Percentiles rank a stretch among this genome's conserved stretches.
Conservation (phyloP, 2,329 filamentous ascomycete genomes). For the Sporothrix variecibatus region DNA sequence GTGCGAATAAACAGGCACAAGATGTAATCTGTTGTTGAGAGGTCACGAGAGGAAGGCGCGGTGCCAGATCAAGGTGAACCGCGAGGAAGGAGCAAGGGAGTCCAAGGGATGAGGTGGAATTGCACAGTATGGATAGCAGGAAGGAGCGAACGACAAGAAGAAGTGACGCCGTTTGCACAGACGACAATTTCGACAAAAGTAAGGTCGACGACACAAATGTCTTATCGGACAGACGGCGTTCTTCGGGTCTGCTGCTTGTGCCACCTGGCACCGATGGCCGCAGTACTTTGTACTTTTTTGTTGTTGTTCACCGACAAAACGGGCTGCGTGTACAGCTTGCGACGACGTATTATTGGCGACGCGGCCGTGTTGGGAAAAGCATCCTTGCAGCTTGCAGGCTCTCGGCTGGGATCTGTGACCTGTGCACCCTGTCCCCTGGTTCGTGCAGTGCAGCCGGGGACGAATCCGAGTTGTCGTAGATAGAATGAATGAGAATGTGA, state of each 20-base stretch:
- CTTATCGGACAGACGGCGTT: constrained; percentile 16
- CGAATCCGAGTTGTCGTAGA: not conserved
- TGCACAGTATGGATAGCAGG: not conserved
- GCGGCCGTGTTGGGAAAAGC: not conserved
- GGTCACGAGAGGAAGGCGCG: not conserved
- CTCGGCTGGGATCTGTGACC: not conserved
- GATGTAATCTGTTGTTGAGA: not conserved
- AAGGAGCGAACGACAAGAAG: not conserved
- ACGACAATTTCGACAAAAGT: not conserved
- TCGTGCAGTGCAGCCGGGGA: not conserved
- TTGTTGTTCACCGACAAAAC: not conserved
- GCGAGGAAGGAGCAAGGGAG: constrained; percentile 5
- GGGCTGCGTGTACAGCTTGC: not conserved
- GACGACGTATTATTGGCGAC: constrained; percentile 11
- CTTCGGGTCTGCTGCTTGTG: not conserved
- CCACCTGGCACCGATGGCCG: not conserved
- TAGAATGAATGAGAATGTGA: not conserved
- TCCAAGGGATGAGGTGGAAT: not conserved
- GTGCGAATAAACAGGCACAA: no score
- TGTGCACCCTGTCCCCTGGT: constrained; percentile 2
- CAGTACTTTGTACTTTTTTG: not conserved
- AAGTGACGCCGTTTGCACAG: not conserved
- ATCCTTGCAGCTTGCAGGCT: not conserved
- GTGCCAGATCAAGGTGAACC: not conserved
- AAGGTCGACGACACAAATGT: not conserved